Evolutionary conservation across 1,284 basidiomycete genomes (phyloP).

Genomic region (Moesziomyces antarcticus): DNA sequence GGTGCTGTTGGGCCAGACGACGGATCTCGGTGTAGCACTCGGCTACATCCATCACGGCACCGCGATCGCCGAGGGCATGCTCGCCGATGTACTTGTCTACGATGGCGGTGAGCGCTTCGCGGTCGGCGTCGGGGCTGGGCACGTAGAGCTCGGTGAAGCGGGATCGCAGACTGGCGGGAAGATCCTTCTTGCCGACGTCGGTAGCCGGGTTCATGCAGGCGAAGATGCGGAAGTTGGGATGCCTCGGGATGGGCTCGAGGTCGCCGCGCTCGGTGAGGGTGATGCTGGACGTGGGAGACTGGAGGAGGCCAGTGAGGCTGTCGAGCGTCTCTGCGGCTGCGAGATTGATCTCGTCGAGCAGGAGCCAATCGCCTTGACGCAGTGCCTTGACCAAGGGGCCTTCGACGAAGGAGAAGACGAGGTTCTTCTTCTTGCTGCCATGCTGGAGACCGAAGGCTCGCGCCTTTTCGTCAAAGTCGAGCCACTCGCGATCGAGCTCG

Average conservation of each 20-base stretch:
- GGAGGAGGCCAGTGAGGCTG: conserved; percentile 86
- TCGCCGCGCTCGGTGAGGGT: conserved; percentile 94
- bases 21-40: conserved; percentile 91
- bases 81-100: conserved; percentile 90
- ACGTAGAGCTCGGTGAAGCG: conserved; percentile 97
- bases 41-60: conserved; percentile 88
- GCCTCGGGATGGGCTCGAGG: conserved; percentile 87
- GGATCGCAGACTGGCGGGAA: conserved; percentile 87
- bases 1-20: conserved; percentile 79
- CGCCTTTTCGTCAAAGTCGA: conserved; percentile 77
- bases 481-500: conserved; percentile 55
- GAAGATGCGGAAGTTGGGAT: conserved; percentile 94
- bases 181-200: conserved; percentile 97
- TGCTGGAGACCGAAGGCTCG: conserved; percentile 77
- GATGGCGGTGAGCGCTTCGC: conserved; percentile 88
- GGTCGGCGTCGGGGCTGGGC: conserved; percentile 89
- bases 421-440: conserved; percentile 54
- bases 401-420: conserved; percentile 87
- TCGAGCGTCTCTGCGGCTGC: conserved; percentile 95
- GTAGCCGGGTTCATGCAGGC: conserved; percentile 99
- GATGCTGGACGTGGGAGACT: conserved; percentile 86
- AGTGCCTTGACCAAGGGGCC: conserved; percentile 95
- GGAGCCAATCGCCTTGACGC: conserved; percentile 89
- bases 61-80: conserved; percentile 83
- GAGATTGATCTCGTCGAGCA: conserved; percentile 96